Conservation (phyloP, 208 protist genomes). For the Trichomonas gallinae region DNA sequence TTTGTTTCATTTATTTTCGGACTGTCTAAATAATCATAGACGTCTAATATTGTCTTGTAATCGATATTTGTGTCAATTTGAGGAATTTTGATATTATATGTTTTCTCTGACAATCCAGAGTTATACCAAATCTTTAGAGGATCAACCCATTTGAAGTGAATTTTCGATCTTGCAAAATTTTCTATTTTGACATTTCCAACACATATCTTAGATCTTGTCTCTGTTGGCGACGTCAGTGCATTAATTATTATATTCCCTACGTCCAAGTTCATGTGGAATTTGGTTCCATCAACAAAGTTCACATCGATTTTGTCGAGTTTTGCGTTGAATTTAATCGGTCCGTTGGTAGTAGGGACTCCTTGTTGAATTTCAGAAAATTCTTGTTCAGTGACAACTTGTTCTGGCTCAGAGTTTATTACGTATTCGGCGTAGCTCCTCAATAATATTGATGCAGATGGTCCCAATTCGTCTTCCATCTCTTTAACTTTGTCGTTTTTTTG, state of each 20-base stretch:
- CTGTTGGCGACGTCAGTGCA: too few relatives aligned
- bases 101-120: not conserved
- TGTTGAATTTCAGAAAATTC: not conserved
- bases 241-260: too few relatives aligned
- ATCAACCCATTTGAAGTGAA: not conserved
- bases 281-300: not conserved
- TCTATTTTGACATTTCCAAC: not conserved
- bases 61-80: not conserved
- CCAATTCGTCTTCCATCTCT: not conserved
- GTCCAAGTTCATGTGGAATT: not conserved
- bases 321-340: not conserved
- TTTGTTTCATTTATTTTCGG: not conserved
- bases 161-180: not conserved
- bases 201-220: not conserved
- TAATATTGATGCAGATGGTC: not conserved
- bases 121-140: not conserved
- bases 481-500: not conserved
- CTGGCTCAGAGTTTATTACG: not conserved
- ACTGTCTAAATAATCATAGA: not conserved
- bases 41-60: not conserved
- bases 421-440: not conserved
- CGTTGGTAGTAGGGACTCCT: not conserved
- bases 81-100: not conserved
- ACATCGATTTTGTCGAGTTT: not conserved
- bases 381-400: not conserved